phyloP scores from a whole-genome alignment of 345 rosid genomes.

The Chamaenerion angustifolium region DNA sequence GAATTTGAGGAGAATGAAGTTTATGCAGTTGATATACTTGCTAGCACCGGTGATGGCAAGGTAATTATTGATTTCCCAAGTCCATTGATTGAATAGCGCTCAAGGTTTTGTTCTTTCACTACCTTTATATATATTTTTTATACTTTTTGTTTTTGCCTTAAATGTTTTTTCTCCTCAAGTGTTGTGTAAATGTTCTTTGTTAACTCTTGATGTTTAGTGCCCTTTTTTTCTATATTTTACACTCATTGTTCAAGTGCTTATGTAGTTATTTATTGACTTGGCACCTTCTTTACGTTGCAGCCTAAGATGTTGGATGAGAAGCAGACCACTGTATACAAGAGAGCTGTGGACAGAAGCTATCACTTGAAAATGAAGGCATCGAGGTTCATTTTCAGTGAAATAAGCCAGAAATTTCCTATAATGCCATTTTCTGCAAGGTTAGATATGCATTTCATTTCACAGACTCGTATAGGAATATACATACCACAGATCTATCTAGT shows the following conservation, averaged over 20 bases:
- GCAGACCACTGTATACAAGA: conserved; percentile 83
- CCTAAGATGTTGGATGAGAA: conserved; percentile 88
- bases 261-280: no score
- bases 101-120: neutral
- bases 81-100: conserved; percentile 4
- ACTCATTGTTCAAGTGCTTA: no score
- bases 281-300: conserved; percentile 27
- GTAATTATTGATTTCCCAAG: conserved; percentile 21
- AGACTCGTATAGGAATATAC: no score
- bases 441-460: neutral
- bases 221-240: no score
- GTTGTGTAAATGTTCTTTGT: no score
- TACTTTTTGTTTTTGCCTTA: neutral
- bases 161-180: no score
- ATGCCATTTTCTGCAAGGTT: conserved; percentile 95
- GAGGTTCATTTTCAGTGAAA: conserved; percentile 92
- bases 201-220: no score
- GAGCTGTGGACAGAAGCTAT: conserved; percentile 66
- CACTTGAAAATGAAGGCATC: conserved; percentile 96
- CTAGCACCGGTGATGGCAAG: conserved; percentile 96
- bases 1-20: conserved; percentile 96
- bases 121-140: neutral
- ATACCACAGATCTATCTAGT: no score
- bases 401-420: conserved; percentile 60
- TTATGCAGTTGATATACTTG: conserved; percentile 68